Evolutionary conservation across 164 flowering plant species (phyloP), one percentile per base, ranked within the genome.

Genomic region (Magnolia kwangsiensis): DNA sequence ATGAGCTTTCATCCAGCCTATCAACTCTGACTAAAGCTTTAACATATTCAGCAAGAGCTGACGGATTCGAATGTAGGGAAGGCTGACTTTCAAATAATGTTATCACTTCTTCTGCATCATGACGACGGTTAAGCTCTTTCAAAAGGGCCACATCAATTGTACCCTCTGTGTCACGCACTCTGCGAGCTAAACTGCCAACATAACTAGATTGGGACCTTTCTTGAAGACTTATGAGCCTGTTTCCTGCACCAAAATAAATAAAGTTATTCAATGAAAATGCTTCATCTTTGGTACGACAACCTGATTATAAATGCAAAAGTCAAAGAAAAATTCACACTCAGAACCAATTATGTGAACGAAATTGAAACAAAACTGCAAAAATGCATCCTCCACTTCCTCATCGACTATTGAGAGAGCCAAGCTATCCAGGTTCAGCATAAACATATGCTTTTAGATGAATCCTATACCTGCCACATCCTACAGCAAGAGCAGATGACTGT

Each of bases 31-130:
- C 97, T 66, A 96, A 82, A 69, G 99, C 97, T 84, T 89, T 94
- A 16, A 94, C 95, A 85, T 96, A 96, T 82, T 91, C 98, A 29
- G 98, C 84, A 67, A 96, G 85, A 49, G 99, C 99, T 37, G 97
- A 81, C 50, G 93, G 89, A 73, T 89, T 94, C 27, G 86, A 78
- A 76, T 96, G 98, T 45, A 96, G 72, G 23, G 97, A 87, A 72
- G 97, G 92, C 75, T 89, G 90, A 76, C 85, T 88, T 86, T 96
- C 99, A 89, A 96, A 96, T 45, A 87, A 55, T 85, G 90, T 88
- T 76, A 96, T 94, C 50, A 94, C 96, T 63, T 88, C 89, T 80
- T 96, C 99, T 61, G 95, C 95, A 82, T 94, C 98, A 84, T 82
- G 89, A 77, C 90, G 71, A 68, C 49, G 94, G 81, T 77, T 82